Evolutionary conservation across 805 yeast species (phyloP), one percentile per base, ranked within the genome.

Genomic region (Saccharomycopsis sp.): DNA sequence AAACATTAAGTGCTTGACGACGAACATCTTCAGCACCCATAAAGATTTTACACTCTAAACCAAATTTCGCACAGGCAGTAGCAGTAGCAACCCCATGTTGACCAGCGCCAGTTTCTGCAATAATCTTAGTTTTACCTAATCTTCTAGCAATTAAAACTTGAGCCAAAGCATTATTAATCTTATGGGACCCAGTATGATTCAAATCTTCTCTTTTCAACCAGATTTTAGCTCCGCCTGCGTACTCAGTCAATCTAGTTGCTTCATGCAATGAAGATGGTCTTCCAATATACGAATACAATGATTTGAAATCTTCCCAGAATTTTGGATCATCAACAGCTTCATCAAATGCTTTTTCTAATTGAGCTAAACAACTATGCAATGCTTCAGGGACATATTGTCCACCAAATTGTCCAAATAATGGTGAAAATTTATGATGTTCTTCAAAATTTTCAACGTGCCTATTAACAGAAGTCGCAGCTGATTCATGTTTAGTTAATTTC

Each of bases 11-110:
- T 11, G 99, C 97, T 73, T 93, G 99, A 67, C 99, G 85, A 64
- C 96, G 83, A 36, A 86, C 96, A 68, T 93, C 99, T 67, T 93
- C 98, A 37, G 97, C 97, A 52, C 99, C 99, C 99, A 93, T 93
- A 60, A 77, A 90, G 28, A 93, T 95, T 13, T 86, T 86, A 71
- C 98, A 93, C 61, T 84, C 77, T 65, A 93, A 64, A 42, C 98
- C 98, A 56, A 93, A 85, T 59, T 84, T 84, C 52, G 95, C 95
- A 71, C 89, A 81, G 0, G 94, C 95, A 49, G 95, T 85, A 24
- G 95, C 95, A 41, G 93, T 85, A 32, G 95, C 95, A 31, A 85
- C 95, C 69, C 95, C 95, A 59, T 85, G 95, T 66, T 85, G 95
- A 54, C 95, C 95, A 41, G 95, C 95, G 66, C 95, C 95, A 31